phyloP scores from a whole-genome alignment of 192 early-diverging fungal species.

The Podila horticola region DNA sequence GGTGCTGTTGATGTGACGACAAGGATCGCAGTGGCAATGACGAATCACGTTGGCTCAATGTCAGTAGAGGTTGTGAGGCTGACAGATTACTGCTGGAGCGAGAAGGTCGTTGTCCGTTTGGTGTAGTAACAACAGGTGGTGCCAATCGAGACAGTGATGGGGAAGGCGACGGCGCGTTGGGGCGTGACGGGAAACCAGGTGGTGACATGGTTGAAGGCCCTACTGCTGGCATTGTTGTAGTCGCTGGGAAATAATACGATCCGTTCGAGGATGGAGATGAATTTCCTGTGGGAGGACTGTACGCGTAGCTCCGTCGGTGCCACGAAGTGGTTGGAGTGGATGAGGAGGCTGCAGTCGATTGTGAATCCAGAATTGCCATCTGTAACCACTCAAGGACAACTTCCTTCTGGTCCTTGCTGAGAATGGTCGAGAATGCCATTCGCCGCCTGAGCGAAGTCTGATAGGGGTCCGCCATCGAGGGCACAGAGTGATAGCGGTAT shows the following conservation, averaged over 20 bases:
- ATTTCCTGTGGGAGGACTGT: background rate
- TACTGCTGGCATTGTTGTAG: background rate
- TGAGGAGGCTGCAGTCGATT: background rate
- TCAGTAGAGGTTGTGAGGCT: background rate
- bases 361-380: background rate
- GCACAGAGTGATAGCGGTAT: constrained; percentile 46
- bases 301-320: background rate
- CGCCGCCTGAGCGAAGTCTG: constrained; percentile 29
- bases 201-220: background rate
- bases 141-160: constrained; percentile 3
- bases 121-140: background rate
- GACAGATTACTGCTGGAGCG: background rate
- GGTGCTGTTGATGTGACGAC: background rate
- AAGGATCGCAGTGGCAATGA: background rate
- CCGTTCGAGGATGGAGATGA: background rate
- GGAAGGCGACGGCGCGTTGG: background rate
- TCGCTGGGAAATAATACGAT: background rate
- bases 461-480: constrained; percentile 42
- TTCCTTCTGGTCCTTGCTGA: constrained; percentile 38
- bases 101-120: background rate
- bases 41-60: background rate
- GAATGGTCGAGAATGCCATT: constrained; percentile 42
- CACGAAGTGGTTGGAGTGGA: background rate
- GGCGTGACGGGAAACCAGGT: background rate
- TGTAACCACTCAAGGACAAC: constrained; percentile 37